A percentile compares a stretch with the other conserved stretches of the same genome.
phyloP scores from a whole-genome alignment of 352 stramenopile species.

The Phytophthora sp. region DNA sequence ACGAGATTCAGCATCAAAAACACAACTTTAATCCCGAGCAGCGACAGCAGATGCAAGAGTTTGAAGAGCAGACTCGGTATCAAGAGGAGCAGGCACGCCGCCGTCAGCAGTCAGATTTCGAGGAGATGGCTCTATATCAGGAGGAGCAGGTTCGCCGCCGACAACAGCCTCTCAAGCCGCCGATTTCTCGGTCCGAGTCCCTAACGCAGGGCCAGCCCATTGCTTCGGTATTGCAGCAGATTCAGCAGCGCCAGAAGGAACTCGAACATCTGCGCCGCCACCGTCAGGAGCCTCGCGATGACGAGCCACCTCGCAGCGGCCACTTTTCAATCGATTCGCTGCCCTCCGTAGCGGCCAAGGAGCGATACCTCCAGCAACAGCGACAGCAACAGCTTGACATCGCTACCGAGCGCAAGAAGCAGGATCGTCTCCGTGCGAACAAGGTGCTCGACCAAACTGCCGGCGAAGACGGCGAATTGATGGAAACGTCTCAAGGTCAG shows the following conservation, averaged over 20 bases:
- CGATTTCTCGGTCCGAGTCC: slow-evolving; percentile 14
- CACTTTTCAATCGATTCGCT: slow-evolving; percentile 25
- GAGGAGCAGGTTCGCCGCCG: slow-evolving; percentile 37
- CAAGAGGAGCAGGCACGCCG: slow-evolving; percentile 39
- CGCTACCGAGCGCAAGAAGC: slow-evolving; percentile 23
- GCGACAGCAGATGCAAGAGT: slow-evolving; percentile 34
- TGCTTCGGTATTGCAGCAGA: slow-evolving; percentile 36
- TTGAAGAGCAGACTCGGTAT: slow-evolving; percentile 38
- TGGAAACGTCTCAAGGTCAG: slow-evolving; percentile 65
- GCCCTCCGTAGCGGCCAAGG: slow-evolving; percentile 36
- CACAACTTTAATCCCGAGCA: slow-evolving; percentile 22
- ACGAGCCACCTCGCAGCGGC: slow-evolving; percentile 34
- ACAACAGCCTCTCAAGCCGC: slow-evolving; percentile 23
- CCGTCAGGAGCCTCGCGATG: slow-evolving; percentile 31
- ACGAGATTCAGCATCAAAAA: slow-evolving; percentile 28
- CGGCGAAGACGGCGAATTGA: slow-evolving; percentile 58
- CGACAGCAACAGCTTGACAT: slow-evolving; percentile 44
- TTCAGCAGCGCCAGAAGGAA: slow-evolving; percentile 41
- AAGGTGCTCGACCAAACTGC: slow-evolving; percentile 42
- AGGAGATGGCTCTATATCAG: slow-evolving; percentile 38
- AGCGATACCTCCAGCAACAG: slow-evolving; percentile 46
- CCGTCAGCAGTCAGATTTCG: slow-evolving; percentile 36
- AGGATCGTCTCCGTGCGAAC: slow-evolving; percentile 18
- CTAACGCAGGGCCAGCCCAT: slow-evolving; percentile 17
- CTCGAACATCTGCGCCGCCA: slow-evolving; percentile 32